Base-by-base conservation (phyloP, 2,329 filamentous ascomycete species). In the Aspergillus uvarum region DNA sequence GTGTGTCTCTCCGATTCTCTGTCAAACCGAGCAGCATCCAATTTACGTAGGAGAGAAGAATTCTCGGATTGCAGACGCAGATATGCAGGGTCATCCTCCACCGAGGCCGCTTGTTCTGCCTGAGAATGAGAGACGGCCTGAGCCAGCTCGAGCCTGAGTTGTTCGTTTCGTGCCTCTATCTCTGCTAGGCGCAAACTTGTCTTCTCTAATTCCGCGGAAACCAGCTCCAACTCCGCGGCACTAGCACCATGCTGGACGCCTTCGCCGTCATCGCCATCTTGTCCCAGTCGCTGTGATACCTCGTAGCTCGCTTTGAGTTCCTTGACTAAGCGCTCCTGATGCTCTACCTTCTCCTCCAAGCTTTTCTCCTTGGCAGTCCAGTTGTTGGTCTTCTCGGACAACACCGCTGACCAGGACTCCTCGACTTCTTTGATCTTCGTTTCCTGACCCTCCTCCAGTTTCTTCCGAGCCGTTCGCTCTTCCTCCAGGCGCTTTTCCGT, bases 251-350 rank as follows among this genome's bases (percentile, higher is more conserved):
- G 85, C 26, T 84, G 82, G 29, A 81, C 81, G 19, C 85, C 84
- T 21, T 89, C 87, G 22, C 88, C 86, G 10, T 79, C 79, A 55
- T 86, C 85, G 35, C 89, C 89, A 14, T 87, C 86, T 66, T 88
- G 89, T 54, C 89, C 93, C 54, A 99, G 81, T 54, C 95, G 86
- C 74, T 98, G 93, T 50, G 91, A 95, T 57, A 99, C 95, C 76
- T 99, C 95, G 72, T 97, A 97, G 79, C 88, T 97, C 26, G 95
- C 95, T 78, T 97, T 98, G 72, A 98, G 87, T 75, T 99, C 96
- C 71, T 90, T 96, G 67, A 99, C 78, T 44, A 99, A 79, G 6
- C 92, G 87, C 52, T 99, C 95, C 73, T 99, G 94, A 68, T 89
- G 96, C 75, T 97, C 94, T 3, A 96, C 83, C 78, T 97, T 98